Conservation (phyloP, 1,284 basidiomycete species). For the Ustilago shanxiensis region DNA sequence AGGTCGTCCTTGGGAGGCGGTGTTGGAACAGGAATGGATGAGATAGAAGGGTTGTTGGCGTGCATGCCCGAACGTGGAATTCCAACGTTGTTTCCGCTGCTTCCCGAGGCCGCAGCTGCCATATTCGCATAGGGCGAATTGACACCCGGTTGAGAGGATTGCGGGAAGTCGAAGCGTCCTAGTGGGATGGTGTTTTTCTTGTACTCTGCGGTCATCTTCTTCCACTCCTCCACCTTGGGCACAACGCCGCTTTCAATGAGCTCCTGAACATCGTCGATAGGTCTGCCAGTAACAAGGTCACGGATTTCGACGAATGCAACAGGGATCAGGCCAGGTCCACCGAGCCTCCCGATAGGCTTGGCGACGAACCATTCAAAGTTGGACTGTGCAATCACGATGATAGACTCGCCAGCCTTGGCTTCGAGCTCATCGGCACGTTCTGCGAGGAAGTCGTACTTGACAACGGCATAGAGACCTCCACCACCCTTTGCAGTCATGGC, state of each 20-base stretch:
- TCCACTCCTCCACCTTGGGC: conserved; percentile 98
- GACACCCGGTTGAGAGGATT: conserved; percentile 35
- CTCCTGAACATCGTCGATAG: conserved; percentile 77
- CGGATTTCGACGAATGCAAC: conserved; percentile 95
- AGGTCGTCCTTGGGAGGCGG: conserved; percentile 53
- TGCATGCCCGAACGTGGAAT: conserved; percentile 20
- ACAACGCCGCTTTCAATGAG: conserved; percentile 87
- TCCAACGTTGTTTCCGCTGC: conserved; percentile 28
- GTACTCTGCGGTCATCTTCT: conserved; percentile 91
- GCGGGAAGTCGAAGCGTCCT: conserved; percentile 73
- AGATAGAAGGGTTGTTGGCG: conserved; percentile 30
- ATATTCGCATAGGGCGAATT: conserved; percentile 48
- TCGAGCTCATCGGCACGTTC: conserved; percentile 96
- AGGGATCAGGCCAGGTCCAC: conserved; percentile 95
- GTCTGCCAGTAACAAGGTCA: conserved; percentile 82
- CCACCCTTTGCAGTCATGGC: conserved; percentile 63
- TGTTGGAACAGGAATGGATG: conserved; percentile 35
- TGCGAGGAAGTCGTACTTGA: conserved; percentile 93
- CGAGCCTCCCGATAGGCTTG: conserved; percentile 93
- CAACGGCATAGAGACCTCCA: conserved; percentile 81
- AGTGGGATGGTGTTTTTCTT: conserved; percentile 95
- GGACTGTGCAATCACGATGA: conserved; percentile 75
- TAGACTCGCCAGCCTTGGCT: conserved; percentile 90
- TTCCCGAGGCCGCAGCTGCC: conserved; percentile 37
- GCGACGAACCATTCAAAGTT: conserved; percentile 74